Evolutionary conservation across 495 filamentous ascomycete species (phyloP).

Genomic region (Annulohypoxylon nitens): DNA sequence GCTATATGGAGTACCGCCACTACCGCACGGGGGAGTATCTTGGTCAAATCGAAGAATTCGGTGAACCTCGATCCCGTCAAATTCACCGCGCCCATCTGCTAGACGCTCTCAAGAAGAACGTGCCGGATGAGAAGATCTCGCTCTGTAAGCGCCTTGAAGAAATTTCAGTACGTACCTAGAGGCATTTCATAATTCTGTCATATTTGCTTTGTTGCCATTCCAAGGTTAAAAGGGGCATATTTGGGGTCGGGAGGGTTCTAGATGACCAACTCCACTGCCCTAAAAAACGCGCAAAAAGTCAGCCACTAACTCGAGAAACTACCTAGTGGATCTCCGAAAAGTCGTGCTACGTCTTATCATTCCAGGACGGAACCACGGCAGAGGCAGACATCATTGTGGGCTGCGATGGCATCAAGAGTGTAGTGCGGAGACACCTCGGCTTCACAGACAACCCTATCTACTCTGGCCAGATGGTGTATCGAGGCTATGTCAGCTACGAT

Average conservation of each 20-base stretch:
- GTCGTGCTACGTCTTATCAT: background rate
- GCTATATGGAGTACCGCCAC: constrained; percentile 2
- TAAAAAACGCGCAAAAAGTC: no score
- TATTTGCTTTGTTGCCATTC: no score
- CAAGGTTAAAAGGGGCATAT: no score
- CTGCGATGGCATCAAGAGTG: background rate
- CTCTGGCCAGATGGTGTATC: background rate
- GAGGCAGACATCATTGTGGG: background rate
- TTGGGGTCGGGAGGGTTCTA: no score
- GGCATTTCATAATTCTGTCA: no score
- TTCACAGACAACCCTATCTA: background rate
- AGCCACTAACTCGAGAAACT: no score
- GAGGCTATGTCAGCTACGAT: background rate
- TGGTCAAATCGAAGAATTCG: background rate
- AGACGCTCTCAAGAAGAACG: background rate
- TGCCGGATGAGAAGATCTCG: background rate
- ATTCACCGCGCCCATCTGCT: background rate
- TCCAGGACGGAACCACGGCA: background rate
- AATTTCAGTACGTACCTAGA: no score
- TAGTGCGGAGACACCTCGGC: background rate
- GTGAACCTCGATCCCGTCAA: background rate
- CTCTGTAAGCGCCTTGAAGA: background rate
- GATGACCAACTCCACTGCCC: no score
- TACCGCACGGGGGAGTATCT: background rate
- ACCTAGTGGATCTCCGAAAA: background rate